A percentile compares a stretch with the other conserved stretches of the same genome.
phyloP scores from a whole-genome alignment of 108 stramenopile genomes.

The Pseudonitzschia multistriata region DNA sequence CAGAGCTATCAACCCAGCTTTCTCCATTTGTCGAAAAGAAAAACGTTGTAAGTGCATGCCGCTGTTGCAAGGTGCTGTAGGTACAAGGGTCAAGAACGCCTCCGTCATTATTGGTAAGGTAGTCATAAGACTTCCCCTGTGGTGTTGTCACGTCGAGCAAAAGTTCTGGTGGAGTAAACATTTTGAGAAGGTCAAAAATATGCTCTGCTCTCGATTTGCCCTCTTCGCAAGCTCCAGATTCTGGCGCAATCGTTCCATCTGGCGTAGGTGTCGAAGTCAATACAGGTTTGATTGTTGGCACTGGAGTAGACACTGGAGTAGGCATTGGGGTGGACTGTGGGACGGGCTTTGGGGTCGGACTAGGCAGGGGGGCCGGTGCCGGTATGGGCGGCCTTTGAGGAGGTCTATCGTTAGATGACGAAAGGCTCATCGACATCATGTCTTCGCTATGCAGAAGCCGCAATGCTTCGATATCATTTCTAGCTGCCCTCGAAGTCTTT shows the following conservation, averaged over 20 bases:
- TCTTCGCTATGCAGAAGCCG: slow-evolving; percentile 11
- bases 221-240: slow-evolving; percentile 19
- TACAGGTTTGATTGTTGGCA: background rate
- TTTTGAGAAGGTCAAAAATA: slow-evolving; percentile 17
- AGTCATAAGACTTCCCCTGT: slow-evolving; percentile 41
- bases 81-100: slow-evolving; percentile 31
- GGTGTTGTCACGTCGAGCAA: slow-evolving; percentile 37
- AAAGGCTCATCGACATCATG: slow-evolving; percentile 31
- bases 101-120: slow-evolving; percentile 32
- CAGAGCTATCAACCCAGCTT: slow-evolving; percentile 23
- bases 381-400: background rate
- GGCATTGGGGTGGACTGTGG: slow-evolving; percentile 8
- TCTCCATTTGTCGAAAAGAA: slow-evolving; percentile 51
- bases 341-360: too few species aligned
- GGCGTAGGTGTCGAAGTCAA: background rate
- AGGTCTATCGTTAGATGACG: slow-evolving; percentile 1
- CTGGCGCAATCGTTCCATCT: background rate
- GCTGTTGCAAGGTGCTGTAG: slow-evolving; percentile 33
- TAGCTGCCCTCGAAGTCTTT: slow-evolving; percentile 15
- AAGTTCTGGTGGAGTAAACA: slow-evolving; percentile 13
- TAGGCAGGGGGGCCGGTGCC: background rate
- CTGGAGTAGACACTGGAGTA: background rate
- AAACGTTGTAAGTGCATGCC: slow-evolving; percentile 60
- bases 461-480: slow-evolving; percentile 18
- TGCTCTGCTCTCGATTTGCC: slow-evolving; percentile 30